A percentile compares a stretch with the other conserved stretches of the same genome.
Conservation (phyloP, 2,329 filamentous ascomycete species). For the Diaporthe australafricana region DNA sequence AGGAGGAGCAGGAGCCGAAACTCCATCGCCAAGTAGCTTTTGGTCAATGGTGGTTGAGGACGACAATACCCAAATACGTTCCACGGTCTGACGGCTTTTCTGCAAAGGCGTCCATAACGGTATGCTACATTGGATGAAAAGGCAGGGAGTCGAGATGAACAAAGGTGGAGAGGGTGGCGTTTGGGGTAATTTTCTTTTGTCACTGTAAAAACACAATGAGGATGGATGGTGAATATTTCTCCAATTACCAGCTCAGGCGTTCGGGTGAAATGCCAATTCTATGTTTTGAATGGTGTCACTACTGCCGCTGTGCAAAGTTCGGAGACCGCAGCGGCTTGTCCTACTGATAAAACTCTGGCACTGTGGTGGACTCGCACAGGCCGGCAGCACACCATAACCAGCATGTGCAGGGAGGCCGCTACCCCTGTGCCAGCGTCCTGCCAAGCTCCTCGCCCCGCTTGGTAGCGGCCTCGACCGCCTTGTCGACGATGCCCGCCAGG, state of each 20-base stretch:
- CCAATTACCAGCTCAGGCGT: constrained; percentile 9
- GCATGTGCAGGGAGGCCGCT: neutral
- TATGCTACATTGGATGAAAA: neutral
- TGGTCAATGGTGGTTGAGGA: neutral
- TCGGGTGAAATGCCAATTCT: neutral
- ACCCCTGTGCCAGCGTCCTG: constrained; percentile 25
- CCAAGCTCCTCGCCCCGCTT: constrained; percentile 57
- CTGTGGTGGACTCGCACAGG: neutral
- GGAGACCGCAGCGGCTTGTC: neutral
- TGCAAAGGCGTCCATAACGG: neutral
- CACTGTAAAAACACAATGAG: constrained; percentile 13
- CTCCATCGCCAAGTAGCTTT: neutral
- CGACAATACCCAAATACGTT: neutral
- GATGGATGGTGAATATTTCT: neutral
- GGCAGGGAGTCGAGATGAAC: neutral
- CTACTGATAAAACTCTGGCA: neutral
- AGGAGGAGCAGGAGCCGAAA: neutral
- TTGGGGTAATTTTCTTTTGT: neutral
- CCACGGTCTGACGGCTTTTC: neutral
- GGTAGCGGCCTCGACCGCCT: constrained; percentile 59
- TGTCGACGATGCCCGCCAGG: constrained; percentile 56
- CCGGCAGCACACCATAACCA: neutral
- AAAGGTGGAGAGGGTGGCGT: neutral
- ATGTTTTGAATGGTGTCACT: neutral
- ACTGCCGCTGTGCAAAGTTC: neutral